These are phyloP conservation scores for Stephanodiscus triporus DNA, from an alignment of 108 stramenopile genomes.

Conservation along the genomic window DNA sequence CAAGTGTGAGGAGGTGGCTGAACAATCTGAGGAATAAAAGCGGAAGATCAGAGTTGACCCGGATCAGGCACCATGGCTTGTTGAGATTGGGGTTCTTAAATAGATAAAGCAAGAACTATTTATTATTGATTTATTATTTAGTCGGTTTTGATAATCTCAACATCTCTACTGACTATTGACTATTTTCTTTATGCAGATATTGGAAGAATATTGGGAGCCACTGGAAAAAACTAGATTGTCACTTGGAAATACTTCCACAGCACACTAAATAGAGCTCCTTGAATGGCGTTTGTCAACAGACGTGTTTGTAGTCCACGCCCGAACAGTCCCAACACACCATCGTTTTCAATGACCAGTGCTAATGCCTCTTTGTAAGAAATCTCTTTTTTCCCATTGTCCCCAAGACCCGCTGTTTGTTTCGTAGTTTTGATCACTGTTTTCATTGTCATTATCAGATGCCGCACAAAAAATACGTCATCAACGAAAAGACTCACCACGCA, in stretches of 20 bases:
- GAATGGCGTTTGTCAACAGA: conserved; percentile 82
- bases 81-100: not conserved
- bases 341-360: conserved; percentile 67
- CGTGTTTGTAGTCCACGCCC: conserved; percentile 83
- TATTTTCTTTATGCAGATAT: too few relatives aligned
- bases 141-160: too few relatives aligned
- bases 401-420: conserved; percentile 78
- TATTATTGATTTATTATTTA: too few relatives aligned
- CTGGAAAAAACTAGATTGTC: not conserved
- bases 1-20: too few relatives aligned
- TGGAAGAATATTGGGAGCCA: too few relatives aligned
- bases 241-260: conserved; percentile 83
- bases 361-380: conserved; percentile 73
- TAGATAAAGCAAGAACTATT: not conserved
- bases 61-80: not conserved
- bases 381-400: conserved; percentile 45
- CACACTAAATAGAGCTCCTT: conserved; percentile 85
- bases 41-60: not conserved
- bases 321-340: conserved; percentile 73
- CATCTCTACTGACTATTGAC: not conserved
- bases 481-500: conserved; percentile 33
- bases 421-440: conserved; percentile 78
- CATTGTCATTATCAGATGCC: not conserved
- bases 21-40: too few relatives aligned
- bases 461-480: not conserved